Conservation (phyloP, 345 rosid genomes). For the Cardamine occulta region DNA sequence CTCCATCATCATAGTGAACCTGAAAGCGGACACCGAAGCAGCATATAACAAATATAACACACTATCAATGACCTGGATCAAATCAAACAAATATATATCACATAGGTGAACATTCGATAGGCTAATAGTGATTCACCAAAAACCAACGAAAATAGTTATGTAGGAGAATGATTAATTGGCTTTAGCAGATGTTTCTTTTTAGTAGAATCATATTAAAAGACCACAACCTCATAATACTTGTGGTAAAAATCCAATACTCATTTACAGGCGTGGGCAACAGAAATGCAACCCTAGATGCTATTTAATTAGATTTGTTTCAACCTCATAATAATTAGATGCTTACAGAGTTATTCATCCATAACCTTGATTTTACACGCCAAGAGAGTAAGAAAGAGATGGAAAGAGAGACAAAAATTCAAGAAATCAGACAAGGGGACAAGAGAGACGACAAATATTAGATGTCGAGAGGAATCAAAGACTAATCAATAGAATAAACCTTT, state of each 20-base stretch:
- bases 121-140: not conserved
- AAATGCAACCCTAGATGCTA: conserved; percentile 12
- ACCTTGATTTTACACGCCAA: no score
- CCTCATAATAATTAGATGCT: conserved; percentile 46
- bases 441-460: no score
- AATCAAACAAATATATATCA: not conserved
- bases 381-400: no score
- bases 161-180: conserved; percentile 2
- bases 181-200: conserved; percentile 78
- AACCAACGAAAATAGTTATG: conserved; percentile 25
- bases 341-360: no score
- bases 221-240: conserved; percentile 69
- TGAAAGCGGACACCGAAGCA: conserved; percentile 19
- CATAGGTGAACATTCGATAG: no score
- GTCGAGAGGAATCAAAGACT: no score
- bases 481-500: no score
- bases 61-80: conserved; percentile 2
- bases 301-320: conserved; percentile 46
- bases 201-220: conserved; percentile 56
- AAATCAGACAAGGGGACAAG: no score
- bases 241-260: conserved; percentile 18
- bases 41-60: not conserved
- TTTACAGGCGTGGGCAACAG: conserved; percentile 14
- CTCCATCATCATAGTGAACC: conserved; percentile 74
- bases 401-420: no score